Base-by-base conservation (phyloP, 2,329 filamentous ascomycete species). In the Trichoderma sp. region DNA sequence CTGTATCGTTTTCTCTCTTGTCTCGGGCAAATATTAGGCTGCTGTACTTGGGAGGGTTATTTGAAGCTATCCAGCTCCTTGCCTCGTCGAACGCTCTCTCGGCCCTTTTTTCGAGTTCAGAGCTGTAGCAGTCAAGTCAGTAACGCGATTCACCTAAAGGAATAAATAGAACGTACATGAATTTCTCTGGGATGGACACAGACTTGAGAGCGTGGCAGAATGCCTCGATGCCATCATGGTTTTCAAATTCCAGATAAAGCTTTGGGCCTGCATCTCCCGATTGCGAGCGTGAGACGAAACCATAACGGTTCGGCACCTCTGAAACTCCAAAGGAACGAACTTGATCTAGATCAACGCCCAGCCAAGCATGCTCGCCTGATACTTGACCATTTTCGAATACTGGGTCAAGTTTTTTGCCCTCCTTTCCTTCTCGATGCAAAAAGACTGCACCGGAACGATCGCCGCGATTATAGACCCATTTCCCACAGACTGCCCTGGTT, bases 401-500 rank as follows among this genome's bases (percentile, higher is more conserved):
- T 2, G 73, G 68, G 12, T 74, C 67, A 18, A 75, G 69, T 36
- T 34, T 69, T 26, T 21, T 63, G 21, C 15, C 12, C 18, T 63
- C n/a, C 15, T 68, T 28, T 7, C 7, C 21, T 6, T 47, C 32
- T 53, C 58, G 73, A 15, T 47, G 36, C 24, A 76, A 71, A 15
- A n/a, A 56, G 21, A 73, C 64, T 18, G 14, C 62, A 24, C 26
- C 14, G 6, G 24, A 7, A 18, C 58, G 24, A 9, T 72, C 68
- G 12, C 12, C 51, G 5, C 62, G n/a, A 11, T 60, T 21, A 34
- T 73, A 75, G 12, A 70, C 30, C 6, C 66, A 7, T 58, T 72
- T 74, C 28, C 79, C 77, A 43, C 74, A 77, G 6, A 75, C 74
- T n/a, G 80, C 80, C 58, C 68, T 74, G 12, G 30, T 71, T 28